phyloP scores from a whole-genome alignment of 129 eudicot genomes.

The Pittosporum tobira region DNA sequence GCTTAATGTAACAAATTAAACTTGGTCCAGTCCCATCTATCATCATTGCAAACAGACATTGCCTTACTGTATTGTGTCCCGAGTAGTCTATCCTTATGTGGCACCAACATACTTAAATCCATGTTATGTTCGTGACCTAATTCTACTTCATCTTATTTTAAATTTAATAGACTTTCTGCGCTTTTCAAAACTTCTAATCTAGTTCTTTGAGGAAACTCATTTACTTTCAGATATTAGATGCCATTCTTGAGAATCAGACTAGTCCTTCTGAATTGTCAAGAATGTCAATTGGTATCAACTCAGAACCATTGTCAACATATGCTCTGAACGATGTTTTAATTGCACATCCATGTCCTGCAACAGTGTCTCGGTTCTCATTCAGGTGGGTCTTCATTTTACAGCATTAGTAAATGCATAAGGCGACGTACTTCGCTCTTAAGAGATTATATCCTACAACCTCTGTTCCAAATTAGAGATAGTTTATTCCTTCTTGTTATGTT shows the following conservation, averaged over 20 bases:
- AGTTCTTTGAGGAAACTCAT: background rate
- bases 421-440: background rate
- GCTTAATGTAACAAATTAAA: too few species aligned
- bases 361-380: constrained; percentile 85
- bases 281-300: constrained; percentile 59
- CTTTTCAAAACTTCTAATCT: background rate
- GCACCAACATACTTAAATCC: background rate
- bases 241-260: constrained; percentile 46
- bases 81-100: background rate
- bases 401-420: too few species aligned
- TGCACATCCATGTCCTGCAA: constrained; percentile 83
- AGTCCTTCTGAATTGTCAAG: constrained; percentile 65
- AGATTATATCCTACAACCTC: too few species aligned
- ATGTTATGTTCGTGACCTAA: background rate
- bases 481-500: too few species aligned
- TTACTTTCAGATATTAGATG: constrained; percentile 49
- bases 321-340: constrained; percentile 82
- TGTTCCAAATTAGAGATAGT: too few species aligned
- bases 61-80: background rate
- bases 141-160: background rate
- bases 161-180: background rate
- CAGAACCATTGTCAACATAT: constrained; percentile 37
- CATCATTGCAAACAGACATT: too few species aligned
- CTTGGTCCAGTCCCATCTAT: too few species aligned
- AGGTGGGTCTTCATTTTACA: constrained; percentile 29